Base-by-base conservation (phyloP, 768 basidiomycete species). In the Strobilomyces confusus region DNA sequence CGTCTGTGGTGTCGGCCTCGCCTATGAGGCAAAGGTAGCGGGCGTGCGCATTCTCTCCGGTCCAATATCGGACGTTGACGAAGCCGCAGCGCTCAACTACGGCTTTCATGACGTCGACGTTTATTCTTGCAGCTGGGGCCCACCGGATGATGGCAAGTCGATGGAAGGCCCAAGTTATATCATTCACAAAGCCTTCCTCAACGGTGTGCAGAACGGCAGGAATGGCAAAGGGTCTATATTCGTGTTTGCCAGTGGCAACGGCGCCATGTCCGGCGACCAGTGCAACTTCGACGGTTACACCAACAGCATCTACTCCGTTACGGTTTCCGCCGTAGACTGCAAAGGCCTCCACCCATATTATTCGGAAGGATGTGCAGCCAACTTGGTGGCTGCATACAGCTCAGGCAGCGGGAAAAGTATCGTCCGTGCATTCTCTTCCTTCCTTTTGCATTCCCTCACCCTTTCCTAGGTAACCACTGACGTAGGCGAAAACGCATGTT, bases 201-300 rank as follows among this genome's bases (percentile, higher is more conserved):
- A 98, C 59, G 97, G 97, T 19, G 82, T 98, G 36, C 87, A 89
- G 69, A 86, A 89, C 32, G 97, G 97, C 2, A 83, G 97, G 42
- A 79, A 72, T 25, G 93, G 94, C 22, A 92, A 90, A 64, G 97
- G 97, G 1, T 92, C 89, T 30, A 78, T 99, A 56, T 98, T 89
- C 59, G 97, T 99, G 25, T 99, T 98, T 64, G 97, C 97, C 5
- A 94, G 92, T 49, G 97, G 97, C 0, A 99, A 99, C 66, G 97
- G 97, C 9, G 97, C 92, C 29, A 80, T 80, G 9, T 79, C 80
- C 50, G 92, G 89, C 17, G 97, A 99, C 65, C 95, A 98, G 69
- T 99, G 97, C 76, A 99, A 99, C 69, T 98, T 99, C 65, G 95
- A 98, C 61, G 97, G 97, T 8, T 99, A 99, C 69, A 99, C 97